Percentiles rank a stretch among this genome's conserved stretches.
Conservation (phyloP, 2,329 filamentous ascomycete species). For the Sporothrix euskadiensis region DNA sequence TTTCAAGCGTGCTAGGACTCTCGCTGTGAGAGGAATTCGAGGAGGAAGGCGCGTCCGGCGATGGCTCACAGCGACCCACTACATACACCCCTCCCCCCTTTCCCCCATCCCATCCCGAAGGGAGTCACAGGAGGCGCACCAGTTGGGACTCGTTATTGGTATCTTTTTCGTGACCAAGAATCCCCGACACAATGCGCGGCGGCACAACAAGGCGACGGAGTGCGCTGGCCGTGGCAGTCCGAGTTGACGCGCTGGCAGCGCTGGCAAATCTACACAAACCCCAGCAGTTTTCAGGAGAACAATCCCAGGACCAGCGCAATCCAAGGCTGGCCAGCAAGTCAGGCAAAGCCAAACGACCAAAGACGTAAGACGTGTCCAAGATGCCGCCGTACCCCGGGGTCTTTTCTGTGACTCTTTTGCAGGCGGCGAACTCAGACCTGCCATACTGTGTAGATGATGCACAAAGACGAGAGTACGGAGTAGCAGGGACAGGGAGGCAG, state of each 20-base stretch:
- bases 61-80: not conserved
- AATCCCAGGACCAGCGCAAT: not conserved
- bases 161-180: not conserved
- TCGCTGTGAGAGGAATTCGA: not conserved
- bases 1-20: not conserved
- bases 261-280: not conserved
- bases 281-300: not conserved
- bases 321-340: not conserved
- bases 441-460: not conserved
- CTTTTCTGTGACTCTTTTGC: not conserved
- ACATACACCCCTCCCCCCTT: slow-evolving; percentile 8
- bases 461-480: not conserved
- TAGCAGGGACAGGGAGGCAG: not conserved
- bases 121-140: slow-evolving; percentile 15
- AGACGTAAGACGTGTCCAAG: not conserved
- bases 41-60: slow-evolving; percentile 3
- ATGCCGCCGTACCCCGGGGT: not conserved
- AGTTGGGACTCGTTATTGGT: not conserved
- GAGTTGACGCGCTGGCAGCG: not conserved
- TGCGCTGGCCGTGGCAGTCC: not conserved
- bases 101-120: not conserved
- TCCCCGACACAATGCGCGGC: not conserved
- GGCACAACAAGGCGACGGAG: not conserved
- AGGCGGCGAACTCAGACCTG: not conserved
- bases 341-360: not conserved